Evolutionary conservation across 768 basidiomycete genomes (phyloP).

Genomic region (Albatrellus ellisii): DNA sequence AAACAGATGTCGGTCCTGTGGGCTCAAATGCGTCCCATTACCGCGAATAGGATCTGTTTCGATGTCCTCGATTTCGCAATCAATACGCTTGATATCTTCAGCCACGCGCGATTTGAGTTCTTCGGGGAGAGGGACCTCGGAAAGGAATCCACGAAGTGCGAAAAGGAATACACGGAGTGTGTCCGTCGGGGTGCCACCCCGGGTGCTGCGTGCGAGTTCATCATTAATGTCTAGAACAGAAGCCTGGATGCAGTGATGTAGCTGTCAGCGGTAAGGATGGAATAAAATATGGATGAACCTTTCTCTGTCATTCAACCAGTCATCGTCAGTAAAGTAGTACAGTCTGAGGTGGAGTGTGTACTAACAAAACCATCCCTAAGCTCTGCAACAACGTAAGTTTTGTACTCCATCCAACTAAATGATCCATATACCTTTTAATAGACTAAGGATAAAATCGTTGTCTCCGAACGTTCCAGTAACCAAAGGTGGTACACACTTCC

Average conservation of each 20-base stretch:
- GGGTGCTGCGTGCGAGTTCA: conserved; percentile 35
- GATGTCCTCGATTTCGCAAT: too few relatives aligned
- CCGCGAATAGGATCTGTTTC: conserved; percentile 29
- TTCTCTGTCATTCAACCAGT: background rate
- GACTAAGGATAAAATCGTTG: conserved; percentile 67
- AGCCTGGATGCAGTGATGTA: conserved; percentile 29
- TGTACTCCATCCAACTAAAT: background rate
- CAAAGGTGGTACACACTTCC: conserved; percentile 65
- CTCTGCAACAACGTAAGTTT: conserved; percentile 24
- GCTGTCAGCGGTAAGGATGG: background rate
- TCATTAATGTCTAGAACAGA: conserved; percentile 83
- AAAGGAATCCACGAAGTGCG: conserved; percentile 41
- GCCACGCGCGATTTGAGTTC: conserved; percentile 57
- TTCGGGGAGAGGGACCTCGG: too few relatives aligned
- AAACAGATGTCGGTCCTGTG: conserved; percentile 74
- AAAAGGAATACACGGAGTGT: conserved; percentile 48
- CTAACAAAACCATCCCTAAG: conserved; percentile 50
- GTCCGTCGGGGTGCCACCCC: conserved; percentile 28
- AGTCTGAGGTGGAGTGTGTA: background rate
- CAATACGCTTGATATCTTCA: conserved; percentile 51
- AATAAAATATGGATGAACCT: background rate
- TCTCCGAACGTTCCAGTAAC: conserved; percentile 77
- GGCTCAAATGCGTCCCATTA: conserved; percentile 45
- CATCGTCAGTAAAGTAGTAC: background rate
- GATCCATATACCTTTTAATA: conserved; percentile 48